phyloP scores from a whole-genome alignment of 83 land plant species.

The Larix sibirica region DNA sequence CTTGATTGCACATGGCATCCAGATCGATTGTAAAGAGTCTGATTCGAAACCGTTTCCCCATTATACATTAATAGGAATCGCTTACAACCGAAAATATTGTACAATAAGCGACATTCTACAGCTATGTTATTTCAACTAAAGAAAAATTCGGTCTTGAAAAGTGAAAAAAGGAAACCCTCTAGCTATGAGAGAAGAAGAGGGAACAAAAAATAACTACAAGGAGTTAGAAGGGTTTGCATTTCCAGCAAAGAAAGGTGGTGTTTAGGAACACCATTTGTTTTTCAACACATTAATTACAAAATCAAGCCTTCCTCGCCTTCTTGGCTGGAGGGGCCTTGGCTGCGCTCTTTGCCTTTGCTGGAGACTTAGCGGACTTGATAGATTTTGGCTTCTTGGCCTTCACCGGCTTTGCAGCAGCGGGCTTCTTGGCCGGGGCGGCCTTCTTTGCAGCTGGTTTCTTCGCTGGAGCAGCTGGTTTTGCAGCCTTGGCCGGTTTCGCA shows the following conservation, averaged over 20 bases:
- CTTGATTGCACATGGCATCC: no score
- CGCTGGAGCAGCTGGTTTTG: neutral
- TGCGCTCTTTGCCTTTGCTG: constrained; percentile 13
- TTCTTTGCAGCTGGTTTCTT: constrained; percentile 23
- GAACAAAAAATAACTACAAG: no score
- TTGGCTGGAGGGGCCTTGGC: constrained; percentile 22
- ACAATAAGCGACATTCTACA: no score
- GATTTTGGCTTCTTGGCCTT: constrained; percentile 60
- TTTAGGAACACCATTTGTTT: constrained; percentile 5
- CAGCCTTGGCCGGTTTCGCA: constrained; percentile 17
- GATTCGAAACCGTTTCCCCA: no score
- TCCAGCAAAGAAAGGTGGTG: neutral
- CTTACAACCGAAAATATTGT: no score
- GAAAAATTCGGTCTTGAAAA: no score
- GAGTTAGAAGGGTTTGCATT: neutral
- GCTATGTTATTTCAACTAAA: no score
- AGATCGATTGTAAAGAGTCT: no score
- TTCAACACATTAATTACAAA: neutral
- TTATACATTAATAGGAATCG: no score
- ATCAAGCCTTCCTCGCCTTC: constrained; percentile 44
- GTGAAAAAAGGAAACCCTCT: no score
- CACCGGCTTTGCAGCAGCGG: constrained; percentile 21
- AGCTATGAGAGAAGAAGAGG: no score
- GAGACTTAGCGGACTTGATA: constrained; percentile 23
- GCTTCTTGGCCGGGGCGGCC: constrained; percentile 10